A percentile compares a stretch with the other conserved stretches of the same genome.
Conservation (phyloP, 1,139 yeast genomes). For the Debaryomycetaceae sp. region DNA sequence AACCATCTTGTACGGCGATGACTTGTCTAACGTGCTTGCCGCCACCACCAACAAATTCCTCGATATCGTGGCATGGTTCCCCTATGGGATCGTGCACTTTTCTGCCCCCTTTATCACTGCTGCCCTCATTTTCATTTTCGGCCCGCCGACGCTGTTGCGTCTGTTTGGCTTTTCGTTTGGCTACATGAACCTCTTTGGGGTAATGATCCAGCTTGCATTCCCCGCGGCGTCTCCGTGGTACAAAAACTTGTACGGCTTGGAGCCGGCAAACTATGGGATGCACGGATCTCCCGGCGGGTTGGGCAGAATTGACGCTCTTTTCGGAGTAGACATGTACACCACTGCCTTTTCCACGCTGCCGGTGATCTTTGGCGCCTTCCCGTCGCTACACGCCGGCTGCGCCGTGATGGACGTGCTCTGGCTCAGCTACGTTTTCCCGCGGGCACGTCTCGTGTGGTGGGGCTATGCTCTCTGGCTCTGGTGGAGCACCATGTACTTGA, state of each 20-base stretch:
- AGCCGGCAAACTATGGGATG: conserved; percentile 89
- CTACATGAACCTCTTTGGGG: conserved; percentile 88
- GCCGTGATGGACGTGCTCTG: conserved; percentile 90
- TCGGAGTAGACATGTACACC: conserved; percentile 83
- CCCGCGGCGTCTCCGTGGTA: conserved; percentile 99
- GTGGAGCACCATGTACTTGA: conserved; percentile 97
- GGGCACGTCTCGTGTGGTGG: conserved; percentile 49
- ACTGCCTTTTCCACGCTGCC: conserved; percentile 81
- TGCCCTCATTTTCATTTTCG: conserved; percentile 67
- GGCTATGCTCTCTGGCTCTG: conserved; percentile 82
- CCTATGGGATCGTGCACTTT: conserved; percentile 88
- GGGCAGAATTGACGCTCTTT: conserved; percentile 70
- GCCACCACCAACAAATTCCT: conserved; percentile 54
- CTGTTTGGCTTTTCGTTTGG: conserved; percentile 94
- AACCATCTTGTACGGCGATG: conserved; percentile 88
- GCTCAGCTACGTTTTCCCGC: conserved; percentile 73
- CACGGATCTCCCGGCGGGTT: conserved; percentile 95
- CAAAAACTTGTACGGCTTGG: conserved; percentile 71
- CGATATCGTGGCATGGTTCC: conserved; percentile 90
- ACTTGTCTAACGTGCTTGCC: conserved; percentile 78
- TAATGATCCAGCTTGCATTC: conserved; percentile 63
- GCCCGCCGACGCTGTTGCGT: conserved; percentile 83
- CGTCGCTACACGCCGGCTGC: conserved; percentile 89
- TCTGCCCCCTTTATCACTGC: conserved; percentile 86
- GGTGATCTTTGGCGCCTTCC: conserved; percentile 95